Conservation (phyloP, 192 early-diverging fungal species). For the Diversispora epigaea region DNA sequence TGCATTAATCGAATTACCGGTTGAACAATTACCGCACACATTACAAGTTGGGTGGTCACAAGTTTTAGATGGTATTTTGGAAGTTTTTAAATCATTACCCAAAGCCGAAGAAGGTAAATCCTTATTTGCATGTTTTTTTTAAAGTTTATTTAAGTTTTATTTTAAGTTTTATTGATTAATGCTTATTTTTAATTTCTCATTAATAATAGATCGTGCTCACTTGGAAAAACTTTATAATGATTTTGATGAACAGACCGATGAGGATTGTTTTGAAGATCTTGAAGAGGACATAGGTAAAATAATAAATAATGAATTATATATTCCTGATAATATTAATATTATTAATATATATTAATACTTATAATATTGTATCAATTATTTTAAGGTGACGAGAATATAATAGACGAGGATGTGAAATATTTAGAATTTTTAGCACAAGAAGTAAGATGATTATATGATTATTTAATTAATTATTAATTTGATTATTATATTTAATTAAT, state of each 20-base stretch:
- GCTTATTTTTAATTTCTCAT: constrained; percentile 32
- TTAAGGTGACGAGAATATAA: constrained; percentile 44
- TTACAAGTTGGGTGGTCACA: constrained; percentile 74
- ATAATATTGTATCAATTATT: too few species aligned
- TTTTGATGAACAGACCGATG: too few species aligned
- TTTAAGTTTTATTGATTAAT: constrained; percentile 20
- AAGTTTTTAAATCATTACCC: constrained; percentile 77
- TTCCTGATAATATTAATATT: too few species aligned
- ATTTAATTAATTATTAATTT: not conserved
- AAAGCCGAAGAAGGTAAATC: constrained; percentile 60
- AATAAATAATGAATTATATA: too few species aligned
- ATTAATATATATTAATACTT: too few species aligned
- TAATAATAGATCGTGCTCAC: too few species aligned
- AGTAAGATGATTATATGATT: constrained; percentile 30
- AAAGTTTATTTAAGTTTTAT: constrained; percentile 25
- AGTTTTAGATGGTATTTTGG: constrained; percentile 69
- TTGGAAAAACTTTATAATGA: too few species aligned
- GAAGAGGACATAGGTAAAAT: too few species aligned
- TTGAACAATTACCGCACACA: constrained; percentile 65
- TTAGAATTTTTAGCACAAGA: constrained; percentile 46
- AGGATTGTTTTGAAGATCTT: too few species aligned
- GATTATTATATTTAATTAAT: too few species aligned
- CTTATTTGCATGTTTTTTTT: not conserved
- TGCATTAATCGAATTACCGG: constrained; percentile 69
- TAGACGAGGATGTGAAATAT: constrained; percentile 45